A percentile compares a stretch with the other conserved stretches of the same genome.
phyloP scores from a whole-genome alignment of 73 alveolate species.

The Stentor roeselii region DNA sequence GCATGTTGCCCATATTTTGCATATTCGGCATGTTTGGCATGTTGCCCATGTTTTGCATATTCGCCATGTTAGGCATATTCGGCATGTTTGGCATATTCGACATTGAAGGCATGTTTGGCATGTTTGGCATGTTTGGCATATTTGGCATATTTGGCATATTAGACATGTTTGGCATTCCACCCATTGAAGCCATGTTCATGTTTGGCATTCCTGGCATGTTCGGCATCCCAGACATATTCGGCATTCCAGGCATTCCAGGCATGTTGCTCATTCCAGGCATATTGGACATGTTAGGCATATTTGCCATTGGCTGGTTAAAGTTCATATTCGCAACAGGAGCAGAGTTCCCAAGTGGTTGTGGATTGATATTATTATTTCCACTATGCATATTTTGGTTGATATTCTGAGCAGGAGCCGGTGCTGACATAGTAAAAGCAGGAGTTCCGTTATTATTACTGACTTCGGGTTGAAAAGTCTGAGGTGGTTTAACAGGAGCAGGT shows the following conservation, averaged over 20 bases:
- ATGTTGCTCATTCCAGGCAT: constrained; percentile 12
- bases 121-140: background rate
- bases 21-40: constrained; percentile 33
- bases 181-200: constrained; percentile 20
- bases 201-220: constrained; percentile 27
- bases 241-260: constrained; percentile 10
- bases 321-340: background rate
- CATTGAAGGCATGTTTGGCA: constrained; percentile 15
- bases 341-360: background rate
- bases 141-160: constrained; percentile 10
- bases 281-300: constrained; percentile 7
- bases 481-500: background rate
- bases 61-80: constrained; percentile 30
- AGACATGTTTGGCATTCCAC: background rate
- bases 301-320: background rate
- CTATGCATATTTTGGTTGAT: background rate
- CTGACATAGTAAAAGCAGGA: background rate
- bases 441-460: background rate
- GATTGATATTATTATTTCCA: background rate
- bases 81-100: constrained; percentile 17
- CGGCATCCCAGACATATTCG: background rate
- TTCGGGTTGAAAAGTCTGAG: background rate
- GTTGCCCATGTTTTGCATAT: constrained; percentile 20
- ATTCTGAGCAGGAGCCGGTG: background rate
- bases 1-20: constrained; percentile 24